Base-by-base conservation (phyloP, 1,139 yeast species). In the Geotrichum siamense region DNA sequence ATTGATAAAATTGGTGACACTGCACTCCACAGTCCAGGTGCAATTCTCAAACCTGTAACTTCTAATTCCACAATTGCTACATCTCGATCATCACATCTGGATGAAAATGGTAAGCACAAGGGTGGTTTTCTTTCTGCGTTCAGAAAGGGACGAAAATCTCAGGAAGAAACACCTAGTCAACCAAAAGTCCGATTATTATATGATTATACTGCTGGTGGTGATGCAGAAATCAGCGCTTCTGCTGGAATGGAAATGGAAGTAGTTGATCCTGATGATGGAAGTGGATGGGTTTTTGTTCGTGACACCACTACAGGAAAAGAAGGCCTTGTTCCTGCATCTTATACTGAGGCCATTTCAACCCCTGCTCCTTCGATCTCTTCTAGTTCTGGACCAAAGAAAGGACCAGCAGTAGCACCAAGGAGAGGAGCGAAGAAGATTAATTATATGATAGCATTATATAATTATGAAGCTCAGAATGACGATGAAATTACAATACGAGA, bases 271-370 rank as follows among this genome's bases (percentile, higher is more conserved):
- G 97, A 91, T 60, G 91, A 84, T 53, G 96, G 96, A 0, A 79
- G 91, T 5, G 99, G 99, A 0, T 93, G 99, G 99, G 81, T 95
- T 1, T 63, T 65, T 53, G 75, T 81, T 55, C 51, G 63, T 44
- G 70, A 81, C 53, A 6, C 16, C 9, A 53, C 67, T 42, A 70
- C 82, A 53, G 50, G 51, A 3, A 58, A 62, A 9, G 67, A 67
- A 40, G 99, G 99, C 0, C 69, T 91, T 25, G 96, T 89, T 2
- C 99, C 99, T 1, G 79, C 94, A 0, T 65, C 83, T 1, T 93
- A 93, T 57, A 64, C 89, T n/a, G 79, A 79, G 52, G 62, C 82
- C 12, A 38, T 50, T 8, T 46, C 43, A n/a, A 47, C 51, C 15
- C 43, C 51, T 4, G 48, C 41, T 3, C 42, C 47, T 13, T 40